phyloP scores from a whole-genome alignment of 1,284 basidiomycete species.

The Tylopilus sp. region DNA sequence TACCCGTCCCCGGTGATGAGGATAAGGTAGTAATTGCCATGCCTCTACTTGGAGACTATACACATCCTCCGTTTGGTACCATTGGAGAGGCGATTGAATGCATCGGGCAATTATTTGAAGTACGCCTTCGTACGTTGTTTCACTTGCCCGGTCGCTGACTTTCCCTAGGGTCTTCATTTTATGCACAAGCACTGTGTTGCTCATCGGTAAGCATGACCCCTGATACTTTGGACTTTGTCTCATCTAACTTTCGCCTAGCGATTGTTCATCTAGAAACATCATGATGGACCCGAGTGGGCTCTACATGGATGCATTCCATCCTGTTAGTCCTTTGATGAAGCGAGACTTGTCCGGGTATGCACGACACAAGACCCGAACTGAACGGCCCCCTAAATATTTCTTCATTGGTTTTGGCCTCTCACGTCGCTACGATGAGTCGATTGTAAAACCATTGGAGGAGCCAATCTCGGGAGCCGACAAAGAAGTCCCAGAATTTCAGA shows the following conservation, averaged over 20 bases:
- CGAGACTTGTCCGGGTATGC: neutral
- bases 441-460: neutral
- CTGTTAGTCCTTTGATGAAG: neutral
- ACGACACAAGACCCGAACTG: neutral
- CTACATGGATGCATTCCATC: neutral
- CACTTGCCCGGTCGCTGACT: too few relatives aligned
- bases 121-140: too few relatives aligned
- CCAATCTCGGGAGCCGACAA: slow-evolving; percentile 3
- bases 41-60: neutral
- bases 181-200: slow-evolving; percentile 4
- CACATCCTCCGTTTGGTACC: neutral
- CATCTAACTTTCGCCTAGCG: neutral
- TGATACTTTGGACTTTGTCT: neutral
- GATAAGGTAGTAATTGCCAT: neutral
- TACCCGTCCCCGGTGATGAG: neutral
- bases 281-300: neutral
- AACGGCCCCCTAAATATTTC: neutral
- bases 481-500: neutral
- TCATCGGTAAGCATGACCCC: neutral
- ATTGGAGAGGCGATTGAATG: slow-evolving; percentile 4
- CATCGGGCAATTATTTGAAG: neutral
- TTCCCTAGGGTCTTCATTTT: neutral
- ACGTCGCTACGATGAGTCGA: neutral
- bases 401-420: neutral
- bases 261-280: slow-evolving; percentile 6